Evolutionary conservation across 768 basidiomycete species (phyloP), one percentile per base, ranked within the genome.

Genomic region (Lyophyllum atratum): DNA sequence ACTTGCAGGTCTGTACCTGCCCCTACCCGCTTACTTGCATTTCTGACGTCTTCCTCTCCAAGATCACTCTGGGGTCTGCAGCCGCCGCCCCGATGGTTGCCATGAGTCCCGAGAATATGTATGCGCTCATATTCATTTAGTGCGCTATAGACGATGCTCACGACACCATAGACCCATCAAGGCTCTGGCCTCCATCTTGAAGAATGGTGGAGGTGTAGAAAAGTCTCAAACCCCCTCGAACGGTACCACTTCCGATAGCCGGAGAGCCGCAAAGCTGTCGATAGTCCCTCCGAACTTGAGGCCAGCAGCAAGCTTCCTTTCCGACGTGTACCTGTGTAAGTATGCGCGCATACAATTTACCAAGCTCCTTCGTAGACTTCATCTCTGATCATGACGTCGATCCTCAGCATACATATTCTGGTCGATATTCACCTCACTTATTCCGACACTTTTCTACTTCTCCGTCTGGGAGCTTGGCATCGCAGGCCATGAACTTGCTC

Each of bases 391-490:
- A 19, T 25, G 34, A n/a, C 33, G 31, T 43, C 17, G 25, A 29
- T 51, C 8, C 12, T 15, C 34, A 92, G 90, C 89, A 4, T 92
- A 86, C 66, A 75, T 89, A 17, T 92, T 88, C 70, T 93, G 90
- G 90, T 90, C 92, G 1, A 79, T 91, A 47, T 85, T 90, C 68
- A 95, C 93, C 1, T 80, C 85, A 3, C 83, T 94, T 19, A 82
- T 87, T 6, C 86, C 89, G 1, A 85, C 90, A 3, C 76, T 95
- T 3, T 95, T 95, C 75, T 95, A 95, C 72, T 95, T 93, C 74
- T 93, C 91, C 24, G 85, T 96, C 19, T 95, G 93, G 93, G 82
- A 92, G 66, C 85, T 95, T 17, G 92, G 89, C 25, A 79, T 95
- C 28, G 85, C 90, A 11, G 94, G 94, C 4, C 83, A 87, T 33